phyloP scores from a whole-genome alignment of 495 filamentous ascomycete species.

The Aspergillus sclerotiicarbonarius region DNA sequence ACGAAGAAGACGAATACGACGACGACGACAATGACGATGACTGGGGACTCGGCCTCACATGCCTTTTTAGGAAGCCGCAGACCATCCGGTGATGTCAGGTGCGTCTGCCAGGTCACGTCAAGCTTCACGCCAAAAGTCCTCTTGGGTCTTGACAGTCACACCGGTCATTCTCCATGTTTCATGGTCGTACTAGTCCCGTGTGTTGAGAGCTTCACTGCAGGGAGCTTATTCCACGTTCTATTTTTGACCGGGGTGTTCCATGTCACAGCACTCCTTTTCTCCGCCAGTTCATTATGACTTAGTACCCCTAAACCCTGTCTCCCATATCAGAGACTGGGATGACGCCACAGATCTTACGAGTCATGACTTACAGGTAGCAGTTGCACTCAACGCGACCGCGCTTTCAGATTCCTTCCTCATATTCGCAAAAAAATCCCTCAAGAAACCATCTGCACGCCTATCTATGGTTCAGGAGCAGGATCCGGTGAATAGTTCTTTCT shows the following conservation, averaged over 20 bases:
- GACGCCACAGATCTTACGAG: not conserved
- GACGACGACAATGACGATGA: too few relatives aligned
- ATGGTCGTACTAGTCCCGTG: not conserved
- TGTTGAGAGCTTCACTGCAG: not conserved
- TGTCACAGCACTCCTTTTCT: not conserved
- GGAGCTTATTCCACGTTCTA: not conserved
- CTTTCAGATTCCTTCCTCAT: not conserved
- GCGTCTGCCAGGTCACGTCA: not conserved
- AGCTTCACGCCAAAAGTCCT: not conserved
- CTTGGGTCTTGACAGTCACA: not conserved
- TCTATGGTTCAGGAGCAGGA: not conserved
- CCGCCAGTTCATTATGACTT: not conserved
- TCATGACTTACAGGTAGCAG: not conserved
- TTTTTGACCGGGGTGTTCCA: not conserved
- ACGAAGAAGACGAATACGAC: too few relatives aligned
- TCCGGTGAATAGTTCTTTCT: too few relatives aligned
- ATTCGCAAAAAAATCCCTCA: not conserved
- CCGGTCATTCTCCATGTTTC: not conserved
- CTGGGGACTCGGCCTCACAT: not conserved
- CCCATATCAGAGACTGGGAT: not conserved
- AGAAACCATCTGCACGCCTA: not conserved
- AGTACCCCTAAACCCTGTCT: not conserved
- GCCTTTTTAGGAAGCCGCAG: not conserved
- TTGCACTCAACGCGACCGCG: not conserved
- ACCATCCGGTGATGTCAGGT: slow-evolving; percentile 7